Evolutionary conservation across 345 rosid genomes (phyloP), one percentile per base, ranked within the genome.

Genomic region (Mercurialis annua): DNA sequence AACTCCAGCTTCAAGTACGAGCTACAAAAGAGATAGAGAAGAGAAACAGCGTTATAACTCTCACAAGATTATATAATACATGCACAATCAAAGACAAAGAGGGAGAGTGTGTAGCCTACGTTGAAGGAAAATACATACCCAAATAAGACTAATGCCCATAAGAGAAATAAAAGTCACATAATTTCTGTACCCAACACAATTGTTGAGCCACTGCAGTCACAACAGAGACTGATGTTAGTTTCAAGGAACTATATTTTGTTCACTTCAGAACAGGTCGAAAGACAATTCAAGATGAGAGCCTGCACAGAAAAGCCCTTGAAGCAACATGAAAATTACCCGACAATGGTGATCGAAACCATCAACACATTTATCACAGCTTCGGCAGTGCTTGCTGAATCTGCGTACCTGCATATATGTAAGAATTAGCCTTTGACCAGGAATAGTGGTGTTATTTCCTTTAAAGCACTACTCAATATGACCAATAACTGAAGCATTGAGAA

Each of bases 311-410:
- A 47, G 52, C 11, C 44, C 11, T 4, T 47, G 1, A 17, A 68
- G 42, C 40, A 53, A 70, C 64, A 73, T 15, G 30, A 71, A 71
- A 50, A 52, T 53, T 90, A 93, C 98, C 85, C 96, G 87, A 67
- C 99, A 94, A 72, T 94, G 99, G 73, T 94, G 99, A 85, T 91
- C 99, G 68, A 94, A 94, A 69, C 92, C 90, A 82, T 91, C 96
- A 23, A 94, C 99, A 67, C 98, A 92, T 80, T 92, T 92, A 77
- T 92, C 98, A 59, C 98, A 92, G 74, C 96, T 92, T 71, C 97
- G 82, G 77, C 98, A 92, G 59, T 92, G 98, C 76, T 92, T 92
- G 82, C 98, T 92, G 73, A 85, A 92, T 78, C 84, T 88, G 59
- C 96, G 97, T 29, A 92, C 98, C 98, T 92, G 88, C 74, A 80